phyloP scores from a whole-genome alignment of 345 rosid genomes.

The Xanthoceras sorbifolium region DNA sequence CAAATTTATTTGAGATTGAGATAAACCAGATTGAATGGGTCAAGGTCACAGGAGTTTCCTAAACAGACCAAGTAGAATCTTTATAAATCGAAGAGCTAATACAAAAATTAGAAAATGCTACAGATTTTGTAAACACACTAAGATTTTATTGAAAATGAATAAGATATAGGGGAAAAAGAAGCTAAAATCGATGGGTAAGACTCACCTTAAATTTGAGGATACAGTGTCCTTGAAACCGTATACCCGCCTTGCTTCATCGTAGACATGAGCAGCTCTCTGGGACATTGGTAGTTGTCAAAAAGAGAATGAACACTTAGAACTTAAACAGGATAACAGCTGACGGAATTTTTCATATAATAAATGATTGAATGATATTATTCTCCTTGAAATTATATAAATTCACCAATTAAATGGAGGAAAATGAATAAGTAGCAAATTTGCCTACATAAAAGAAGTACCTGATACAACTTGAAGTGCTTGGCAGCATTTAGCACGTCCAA shows the following conservation, averaged over 20 bases:
- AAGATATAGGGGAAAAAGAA: background rate
- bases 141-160: background rate
- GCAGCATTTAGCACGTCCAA: constrained; percentile 83
- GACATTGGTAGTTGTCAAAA: constrained; percentile 15
- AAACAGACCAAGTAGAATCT: background rate
- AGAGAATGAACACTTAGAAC: background rate
- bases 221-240: constrained; percentile 85
- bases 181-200: background rate
- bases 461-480: constrained; percentile 74
- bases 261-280: constrained; percentile 93
- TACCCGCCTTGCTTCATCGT: constrained; percentile 87
- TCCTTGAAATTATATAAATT: background rate
- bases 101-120: background rate
- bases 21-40: background rate
- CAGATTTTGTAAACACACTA: background rate
- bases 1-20: background rate
- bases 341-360: background rate
- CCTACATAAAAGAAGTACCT: constrained; percentile 45
- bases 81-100: background rate
- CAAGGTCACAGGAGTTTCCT: background rate
- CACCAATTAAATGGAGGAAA: background rate
- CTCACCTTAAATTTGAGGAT: constrained; percentile 61
- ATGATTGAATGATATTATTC: background rate
- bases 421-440: background rate
- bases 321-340: background rate